Base-by-base conservation (phyloP, 2,329 filamentous ascomycete species). In the Penicillium sp. region DNA sequence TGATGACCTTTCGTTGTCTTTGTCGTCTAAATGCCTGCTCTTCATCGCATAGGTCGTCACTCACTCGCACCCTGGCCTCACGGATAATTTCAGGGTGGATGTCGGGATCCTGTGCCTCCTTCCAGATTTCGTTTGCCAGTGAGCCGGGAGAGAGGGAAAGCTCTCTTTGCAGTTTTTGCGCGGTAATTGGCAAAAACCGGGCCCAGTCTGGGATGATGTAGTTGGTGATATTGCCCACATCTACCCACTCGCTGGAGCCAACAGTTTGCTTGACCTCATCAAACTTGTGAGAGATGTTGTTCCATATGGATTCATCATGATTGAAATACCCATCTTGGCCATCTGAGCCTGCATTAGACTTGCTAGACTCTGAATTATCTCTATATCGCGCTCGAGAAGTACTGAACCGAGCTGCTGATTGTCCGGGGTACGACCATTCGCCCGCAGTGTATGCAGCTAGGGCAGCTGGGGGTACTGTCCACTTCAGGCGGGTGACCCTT, bases 91-190 rank as follows among this genome's bases (percentile, higher is more conserved):
- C 94, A 0, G 93, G 93, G 63, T 97, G 90, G 58, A 89, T 79
- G 44, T 84, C 79, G 0, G 91, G 85, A 67, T 97, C 90, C 54
- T 91, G 89, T 0, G 94, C 91, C 65, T 97, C 93, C 60, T 81
- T 79, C 94, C 94, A 97, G 55, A 99, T 94, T 62, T 97, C 90
- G 67, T 95, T 88, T 11, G 93, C 91, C 39, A 99, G 77, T 0
- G 91, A 96, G 1, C 91, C 93, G 0, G 91, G 89, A 0, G 88
- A 84, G 84, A 94, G 88, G 32, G 90, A 94, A 14, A 97, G 79
- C 74, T 97, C 93, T 19, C 84, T 84, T 69, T 96, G 91, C 32
- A 97, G 81, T 71, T 96, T 97, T 56, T 84, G 81, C 51, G 95
- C 77, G 51, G 90, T 91, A 3, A 79, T 86, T 0, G 92, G 92